Base-by-base conservation (phyloP, 345 rosid genomes). In the Theobroma cacao region DNA sequence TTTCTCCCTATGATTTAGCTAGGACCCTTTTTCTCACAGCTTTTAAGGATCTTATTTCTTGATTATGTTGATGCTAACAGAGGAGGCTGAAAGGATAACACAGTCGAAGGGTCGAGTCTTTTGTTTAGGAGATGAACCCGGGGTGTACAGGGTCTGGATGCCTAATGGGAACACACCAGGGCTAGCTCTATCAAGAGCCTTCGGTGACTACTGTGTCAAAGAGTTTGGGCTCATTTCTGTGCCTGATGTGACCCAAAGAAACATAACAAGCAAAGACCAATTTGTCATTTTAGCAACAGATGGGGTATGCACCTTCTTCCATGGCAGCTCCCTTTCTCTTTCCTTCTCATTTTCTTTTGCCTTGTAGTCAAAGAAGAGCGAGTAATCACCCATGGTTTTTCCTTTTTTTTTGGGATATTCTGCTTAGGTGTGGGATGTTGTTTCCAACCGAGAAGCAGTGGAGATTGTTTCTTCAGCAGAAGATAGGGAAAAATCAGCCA, bases 151-250 rank as follows among this genome's bases (percentile, higher is more conserved):
- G 82, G 87, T 93, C 10, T 94, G 95, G 91, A 86, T 65, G 90
- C 98, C 97, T 0, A 85, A 87, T 69, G 90, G 88, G 10, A 78
- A 76, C 41, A 58, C 90, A 11, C 92, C 89, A 8, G 98, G 98
- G 75, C 82, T 93, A 62, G 97, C 98, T 38, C 64, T 92, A 15
- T 93, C 98, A 22, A 88, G 98, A 82, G 93, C 98, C 55, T 83
- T 95, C 0, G 98, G 98, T 18, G 98, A 95, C 72, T 87, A 93
- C 85, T 89, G 98, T 66, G 82, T 91, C 17, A 93, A 95, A 80
- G 97, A 95, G 72, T 95, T 82, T 31, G 98, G 98, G 41, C 88
- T 95, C 36, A 91, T 91, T 71, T 93, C 98, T 1, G 86, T 77
- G 77, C 98, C 98, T 28, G 88, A 91, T 59, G 91, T 93, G 18